Base-by-base conservation (phyloP, 495 filamentous ascomycete species). In the Chaetomium cochliodes region DNA sequence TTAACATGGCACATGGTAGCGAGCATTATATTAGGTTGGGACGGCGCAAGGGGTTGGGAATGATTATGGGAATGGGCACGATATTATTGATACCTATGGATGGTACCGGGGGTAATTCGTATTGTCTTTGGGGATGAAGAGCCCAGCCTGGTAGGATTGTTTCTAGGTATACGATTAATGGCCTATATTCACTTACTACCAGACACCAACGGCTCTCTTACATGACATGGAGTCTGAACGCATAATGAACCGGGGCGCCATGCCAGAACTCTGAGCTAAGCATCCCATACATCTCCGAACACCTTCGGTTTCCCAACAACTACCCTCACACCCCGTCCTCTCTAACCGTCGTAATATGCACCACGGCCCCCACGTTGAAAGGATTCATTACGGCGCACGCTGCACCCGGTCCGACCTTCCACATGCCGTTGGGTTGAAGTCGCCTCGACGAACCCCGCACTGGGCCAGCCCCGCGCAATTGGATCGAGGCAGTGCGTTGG, bases 1-100 rank as follows among this genome's bases (percentile, higher is more conserved):
- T 65, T 91, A 68, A 83, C 16, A 47, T 20, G 44, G 44, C 15
- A 5, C 13, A n/a, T 50, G 1, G 2, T 39, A 37, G 18, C 16
- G 12, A 22, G 6, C 46, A 16, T 41, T 41, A 16, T 9, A 26
- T 28, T 33, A 49, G 33, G 1, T 44, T 44, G 47, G 49, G 52
- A 18, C 6, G 51, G 60, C 41, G 60, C 41, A 56, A 50, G 23
- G 5, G 60, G 51, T 63, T 56, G 16, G 51, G 49, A 22, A 28
- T 58, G 26, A 11, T 12, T 0, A 15, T 20, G 28, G 46, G 11
- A 60, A 23, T 23, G 22, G 52, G 49, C 47, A 41, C 2, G 25
- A 16, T 25, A 33, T n/a, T 44, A 41, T 46, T 5, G 60, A 63
- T 63, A 63, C 60, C 60, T 28, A 56, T 46, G 25, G 23, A 56